Evolutionary conservation across 2,329 filamentous ascomycete genomes (phyloP).

Genomic region (Aspergillus ruber): DNA sequence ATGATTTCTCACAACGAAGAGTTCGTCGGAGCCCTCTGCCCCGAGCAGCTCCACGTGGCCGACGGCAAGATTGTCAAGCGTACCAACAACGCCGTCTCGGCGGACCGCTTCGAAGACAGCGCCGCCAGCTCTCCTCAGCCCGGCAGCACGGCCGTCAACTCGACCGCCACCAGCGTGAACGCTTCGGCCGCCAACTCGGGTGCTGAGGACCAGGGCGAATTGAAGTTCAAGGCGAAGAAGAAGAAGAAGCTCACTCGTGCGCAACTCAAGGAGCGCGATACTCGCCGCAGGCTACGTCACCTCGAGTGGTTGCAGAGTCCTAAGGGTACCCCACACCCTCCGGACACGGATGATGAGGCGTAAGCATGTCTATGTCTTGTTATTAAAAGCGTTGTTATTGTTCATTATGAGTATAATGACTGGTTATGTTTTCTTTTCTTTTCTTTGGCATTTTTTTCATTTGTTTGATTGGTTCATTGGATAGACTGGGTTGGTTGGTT

Average conservation of each 20-base stretch:
- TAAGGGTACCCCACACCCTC: conserved; percentile 73
- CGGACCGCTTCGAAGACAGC: conserved; percentile 82
- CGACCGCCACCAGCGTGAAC: conserved; percentile 54
- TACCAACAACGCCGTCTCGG: conserved; percentile 64
- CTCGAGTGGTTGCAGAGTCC: conserved; percentile 70
- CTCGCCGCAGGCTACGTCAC: conserved; percentile 77
- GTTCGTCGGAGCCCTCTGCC: conserved; percentile 91
- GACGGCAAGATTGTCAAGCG: conserved; percentile 83
- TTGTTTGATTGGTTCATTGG: not conserved
- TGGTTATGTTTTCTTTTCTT: conserved; percentile 2
- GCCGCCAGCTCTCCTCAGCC: conserved; percentile 54
- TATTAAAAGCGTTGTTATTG: not conserved
- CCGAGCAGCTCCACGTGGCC: conserved; percentile 91
- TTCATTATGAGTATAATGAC: conserved; percentile 5
- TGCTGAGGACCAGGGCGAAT: conserved; percentile 67
- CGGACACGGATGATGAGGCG: conserved; percentile 70
- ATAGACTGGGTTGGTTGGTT: not conserved
- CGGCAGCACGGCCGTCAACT: conserved; percentile 51
- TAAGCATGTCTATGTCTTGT: conserved; percentile 3
- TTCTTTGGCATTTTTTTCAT: not conserved
- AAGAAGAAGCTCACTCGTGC: conserved; percentile 99
- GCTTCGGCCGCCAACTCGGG: conserved; percentile 69
- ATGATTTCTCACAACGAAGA: conserved; percentile 99
- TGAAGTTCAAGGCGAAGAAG: conserved; percentile 85
- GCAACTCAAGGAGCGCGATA: conserved; percentile 89